Percentiles rank a stretch among this genome's conserved stretches.
These are phyloP conservation scores for Leccinum variabile DNA, from an alignment of 1,284 basidiomycete genomes.

Conservation along the genomic window DNA sequence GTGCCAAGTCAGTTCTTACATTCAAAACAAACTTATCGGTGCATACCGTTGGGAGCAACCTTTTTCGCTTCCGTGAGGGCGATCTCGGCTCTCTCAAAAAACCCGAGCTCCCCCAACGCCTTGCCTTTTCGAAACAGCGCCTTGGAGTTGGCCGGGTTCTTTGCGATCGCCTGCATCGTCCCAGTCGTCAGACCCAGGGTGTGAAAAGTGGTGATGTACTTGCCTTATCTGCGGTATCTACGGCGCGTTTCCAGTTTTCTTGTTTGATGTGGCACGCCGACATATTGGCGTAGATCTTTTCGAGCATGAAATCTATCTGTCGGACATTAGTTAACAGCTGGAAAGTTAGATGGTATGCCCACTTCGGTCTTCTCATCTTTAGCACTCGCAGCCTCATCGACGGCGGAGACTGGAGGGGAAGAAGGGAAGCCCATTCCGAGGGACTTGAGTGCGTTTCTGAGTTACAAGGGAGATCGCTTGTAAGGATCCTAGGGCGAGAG, in stretches of 20 bases:
- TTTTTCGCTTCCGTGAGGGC: slow-evolving; percentile 62
- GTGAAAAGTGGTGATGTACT: neutral
- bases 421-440: slow-evolving; percentile 40
- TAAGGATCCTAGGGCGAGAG: neutral
- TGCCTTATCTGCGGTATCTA: slow-evolving; percentile 76
- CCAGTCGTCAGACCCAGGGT: slow-evolving; percentile 1
- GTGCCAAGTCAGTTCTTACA: neutral
- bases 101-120: slow-evolving; percentile 71
- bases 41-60: slow-evolving; percentile 58
- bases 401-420: slow-evolving; percentile 26
- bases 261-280: slow-evolving; percentile 76
- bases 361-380: slow-evolving; percentile 56
- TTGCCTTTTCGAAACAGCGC: slow-evolving; percentile 80
- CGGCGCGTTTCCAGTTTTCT: slow-evolving; percentile 70
- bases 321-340: neutral
- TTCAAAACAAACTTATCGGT: neutral
- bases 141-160: slow-evolving; percentile 74
- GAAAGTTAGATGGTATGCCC: slow-evolving; percentile 7
- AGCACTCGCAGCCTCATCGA: slow-evolving; percentile 39
- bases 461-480: neutral
- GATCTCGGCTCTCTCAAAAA: slow-evolving; percentile 66
- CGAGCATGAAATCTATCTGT: slow-evolving; percentile 69
- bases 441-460: slow-evolving; percentile 52
- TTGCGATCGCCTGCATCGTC: slow-evolving; percentile 56
- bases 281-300: slow-evolving; percentile 82